These are phyloP conservation scores for Rhizophagus prolifer DNA, from an alignment of 192 early-diverging fungal genomes.

Conservation along the genomic window DNA sequence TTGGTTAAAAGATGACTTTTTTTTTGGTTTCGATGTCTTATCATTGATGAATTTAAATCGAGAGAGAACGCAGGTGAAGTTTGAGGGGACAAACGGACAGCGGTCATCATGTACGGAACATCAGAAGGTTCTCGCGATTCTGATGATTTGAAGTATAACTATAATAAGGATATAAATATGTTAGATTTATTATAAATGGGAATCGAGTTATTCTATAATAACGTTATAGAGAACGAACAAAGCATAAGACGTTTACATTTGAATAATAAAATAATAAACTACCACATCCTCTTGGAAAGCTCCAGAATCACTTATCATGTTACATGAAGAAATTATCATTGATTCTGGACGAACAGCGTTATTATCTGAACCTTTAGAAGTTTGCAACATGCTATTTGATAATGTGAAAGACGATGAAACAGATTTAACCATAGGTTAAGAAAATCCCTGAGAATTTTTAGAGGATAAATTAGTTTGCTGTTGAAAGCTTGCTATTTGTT, in stretches of 20 bases:
- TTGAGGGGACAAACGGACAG: background rate
- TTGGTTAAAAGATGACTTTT: no score
- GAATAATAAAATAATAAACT: background rate
- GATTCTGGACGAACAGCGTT: background rate
- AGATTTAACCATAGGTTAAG: background rate
- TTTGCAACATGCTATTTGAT: constrained; percentile 4
- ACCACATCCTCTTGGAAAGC: background rate
- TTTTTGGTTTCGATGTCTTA: no score
- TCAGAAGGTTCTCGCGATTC: background rate
- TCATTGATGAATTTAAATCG: background rate
- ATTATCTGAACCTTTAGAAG: background rate
- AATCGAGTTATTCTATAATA: background rate
- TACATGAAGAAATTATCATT: background rate
- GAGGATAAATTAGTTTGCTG: background rate
- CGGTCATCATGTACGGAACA: no score
- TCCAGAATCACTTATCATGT: background rate
- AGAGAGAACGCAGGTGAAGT: background rate
- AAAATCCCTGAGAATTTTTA: background rate
- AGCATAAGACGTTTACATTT: background rate
- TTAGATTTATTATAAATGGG: background rate
- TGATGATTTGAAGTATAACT: background rate
- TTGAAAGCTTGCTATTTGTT: background rate
- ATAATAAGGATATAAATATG: background rate
- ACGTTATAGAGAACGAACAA: background rate
- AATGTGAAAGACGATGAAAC: background rate